Conservation (phyloP, 169 alveolate species). For the Plasmodium blacklocki region DNA sequence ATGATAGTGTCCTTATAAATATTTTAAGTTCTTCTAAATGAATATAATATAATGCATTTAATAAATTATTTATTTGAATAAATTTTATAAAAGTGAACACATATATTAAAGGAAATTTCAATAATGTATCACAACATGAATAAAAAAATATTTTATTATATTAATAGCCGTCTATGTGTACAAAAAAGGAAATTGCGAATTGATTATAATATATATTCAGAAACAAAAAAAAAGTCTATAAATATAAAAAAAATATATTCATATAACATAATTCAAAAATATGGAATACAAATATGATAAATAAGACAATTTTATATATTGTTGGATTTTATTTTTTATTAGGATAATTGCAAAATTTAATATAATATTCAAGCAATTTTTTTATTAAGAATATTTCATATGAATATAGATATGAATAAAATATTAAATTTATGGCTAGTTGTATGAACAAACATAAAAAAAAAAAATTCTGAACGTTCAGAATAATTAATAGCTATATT, state of each 20-base stretch:
- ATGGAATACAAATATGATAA: background rate
- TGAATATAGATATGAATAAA: background rate
- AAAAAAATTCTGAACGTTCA: conserved; percentile 21
- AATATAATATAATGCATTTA: no score
- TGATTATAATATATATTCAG: no score
- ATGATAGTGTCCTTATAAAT: no score
- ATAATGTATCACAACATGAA: no score
- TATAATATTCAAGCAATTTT: background rate
- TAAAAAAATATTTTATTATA: no score
- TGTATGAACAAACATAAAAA: conserved; percentile 10
- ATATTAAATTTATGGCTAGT: conserved; percentile 16
- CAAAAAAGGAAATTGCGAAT: no score
- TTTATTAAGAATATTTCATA: background rate
- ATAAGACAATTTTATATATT: no score
- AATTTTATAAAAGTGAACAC: no score
- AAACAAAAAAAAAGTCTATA: background rate
- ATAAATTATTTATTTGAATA: no score
- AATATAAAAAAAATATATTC: background rate
- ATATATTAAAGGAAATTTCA: no score
- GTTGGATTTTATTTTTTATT: background rate
- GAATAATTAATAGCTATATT: background rate
- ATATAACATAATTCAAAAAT: background rate
- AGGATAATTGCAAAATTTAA: background rate
- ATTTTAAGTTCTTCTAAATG: no score
- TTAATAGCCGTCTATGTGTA: no score